Base-by-base conservation (phyloP, 495 filamentous ascomycete species). In the Hyaloscypha variabilis region DNA sequence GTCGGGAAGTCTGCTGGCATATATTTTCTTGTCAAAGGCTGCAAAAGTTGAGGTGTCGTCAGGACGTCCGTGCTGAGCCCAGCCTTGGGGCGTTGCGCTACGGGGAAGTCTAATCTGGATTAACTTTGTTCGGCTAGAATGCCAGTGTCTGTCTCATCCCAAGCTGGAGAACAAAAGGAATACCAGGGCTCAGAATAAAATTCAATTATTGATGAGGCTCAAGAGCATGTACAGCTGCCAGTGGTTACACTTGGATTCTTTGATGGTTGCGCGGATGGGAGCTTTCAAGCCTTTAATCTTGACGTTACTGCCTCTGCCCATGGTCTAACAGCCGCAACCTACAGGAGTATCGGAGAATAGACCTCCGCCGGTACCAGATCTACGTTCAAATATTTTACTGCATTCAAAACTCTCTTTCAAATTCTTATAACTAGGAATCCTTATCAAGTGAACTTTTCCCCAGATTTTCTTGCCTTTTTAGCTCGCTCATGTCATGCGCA, bases 401-500 rank as follows among this genome's bases (percentile, higher is more conserved):
- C 19, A 46, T 46, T 25, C 19, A 34, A 34, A 34, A 34, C 11
- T 51, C 23, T 1, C 1, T 25, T 25, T 25, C 17, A 17, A 11
- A 54, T 25, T n/a, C 49, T 29, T 25, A 29, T 25, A 25, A n/a
- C 23, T 54, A 17, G 0, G 14, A 46, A 17, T 25, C 17, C 51
- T 24, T 29, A 54, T 53, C 51, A 17, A 26, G 21, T 10, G 11
- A 23, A 50, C 5, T 28, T n/a, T 50, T 52, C 42, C 59, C 59
- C 42, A 26, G 59, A 50, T 28, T 25, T 14, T 61, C 59, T 30
- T 42, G 3, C 49, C 29, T 21, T 54, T 51, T 24, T 17, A 24
- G 51, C 23, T 17, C 51, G 11, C 8, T 17, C 51, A 54, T 25
- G 24, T 50, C 60, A 64, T 64, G 54, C 62, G 24, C 30, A n/a